phyloP scores from a whole-genome alignment of 2,329 filamentous ascomycete genomes.

The Cadophora sp. region DNA sequence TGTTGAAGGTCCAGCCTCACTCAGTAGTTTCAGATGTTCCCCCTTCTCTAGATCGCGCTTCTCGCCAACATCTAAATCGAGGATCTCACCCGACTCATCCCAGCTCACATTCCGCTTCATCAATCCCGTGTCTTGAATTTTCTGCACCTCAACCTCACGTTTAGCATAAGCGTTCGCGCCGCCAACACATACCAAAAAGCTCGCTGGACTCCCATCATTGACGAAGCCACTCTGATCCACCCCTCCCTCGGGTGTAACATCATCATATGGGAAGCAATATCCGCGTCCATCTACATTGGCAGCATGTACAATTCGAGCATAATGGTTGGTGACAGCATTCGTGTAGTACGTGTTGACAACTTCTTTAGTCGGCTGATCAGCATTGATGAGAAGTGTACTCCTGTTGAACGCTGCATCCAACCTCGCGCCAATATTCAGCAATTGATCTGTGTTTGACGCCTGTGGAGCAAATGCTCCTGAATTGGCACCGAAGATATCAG shows the following conservation, averaged over 20 bases:
- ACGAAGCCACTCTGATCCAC: slow-evolving; percentile 68
- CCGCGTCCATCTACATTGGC: slow-evolving; percentile 64
- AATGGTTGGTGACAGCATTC: slow-evolving; percentile 65
- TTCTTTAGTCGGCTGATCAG: slow-evolving; percentile 60
- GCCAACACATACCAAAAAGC: slow-evolving; percentile 34
- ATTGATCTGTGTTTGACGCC: slow-evolving; percentile 28
- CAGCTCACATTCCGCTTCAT: slow-evolving; percentile 23
- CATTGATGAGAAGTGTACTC: slow-evolving; percentile 42
- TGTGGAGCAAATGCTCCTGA: slow-evolving; percentile 61
- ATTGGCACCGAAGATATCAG: slow-evolving; percentile 71
- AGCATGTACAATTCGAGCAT: slow-evolving; percentile 60
- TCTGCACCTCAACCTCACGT: slow-evolving; percentile 1
- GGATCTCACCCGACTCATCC: slow-evolving; percentile 25
- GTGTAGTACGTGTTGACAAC: slow-evolving; percentile 58
- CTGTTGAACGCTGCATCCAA: slow-evolving; percentile 35
- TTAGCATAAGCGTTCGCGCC: slow-evolving; percentile 32
- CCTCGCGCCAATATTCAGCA: slow-evolving; percentile 30
- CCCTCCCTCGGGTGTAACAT: slow-evolving; percentile 61
- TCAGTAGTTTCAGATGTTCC: slow-evolving; percentile 28
- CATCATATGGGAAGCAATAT: slow-evolving; percentile 72
- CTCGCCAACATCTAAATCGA: not conserved
- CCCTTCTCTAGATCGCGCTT: slow-evolving; percentile 29
- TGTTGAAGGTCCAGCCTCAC: slow-evolving; percentile 19
- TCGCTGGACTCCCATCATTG: slow-evolving; percentile 46
- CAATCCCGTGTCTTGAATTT: not conserved